Evolutionary conservation across 805 yeast species (phyloP), one percentile per base, ranked within the genome.

Genomic region (Monosporozyma aquatica): DNA sequence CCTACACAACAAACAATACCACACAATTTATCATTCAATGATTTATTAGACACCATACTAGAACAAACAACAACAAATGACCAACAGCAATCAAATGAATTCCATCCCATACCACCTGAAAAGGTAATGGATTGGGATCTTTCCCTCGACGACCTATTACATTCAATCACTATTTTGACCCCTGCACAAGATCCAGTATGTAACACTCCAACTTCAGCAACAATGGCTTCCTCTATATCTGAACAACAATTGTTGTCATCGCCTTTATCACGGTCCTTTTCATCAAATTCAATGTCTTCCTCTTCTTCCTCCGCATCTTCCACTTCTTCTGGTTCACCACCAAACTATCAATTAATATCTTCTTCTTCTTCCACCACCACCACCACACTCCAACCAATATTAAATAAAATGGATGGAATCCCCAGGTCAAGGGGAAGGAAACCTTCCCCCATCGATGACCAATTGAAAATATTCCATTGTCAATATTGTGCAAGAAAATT

Each of bases 401-500:
- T 40, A 22, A 38, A 41, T 17, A 37, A 40, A 14, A 24, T 21
- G 15, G 38, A 44, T 18, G 27, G 24, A 4, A 32, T 40, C 5
- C 41, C 45, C 8, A 59, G 73, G 35, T 71, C 75, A 2, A 65
- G 87, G 34, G 86, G 87, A 8, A 68, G 86, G 28, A 79, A 78
- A 57, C 84, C 82, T 14, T 73, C 79, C 30, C 64, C 72, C 46
- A 74, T 71, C 38, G 76, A 74, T n/a, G 84, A 78, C 53, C 69
- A 65, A 50, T 47, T 56, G 5, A 80, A 80, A 59, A 74, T 75
- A 32, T 80, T 71, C 54, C 73, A 74, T 18, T 82, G 89, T 59
- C 71, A 73, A 32, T 72, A 69, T 53, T 82, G 90, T 58, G 66
- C 72, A 37, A 69, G 87, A 50, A 59, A 73, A 34, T 82, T 82